Evolutionary conservation across 2,329 filamentous ascomycete species (phyloP), one percentile per base, ranked within the genome.

Genomic region (Penicillium psychrosexuale): DNA sequence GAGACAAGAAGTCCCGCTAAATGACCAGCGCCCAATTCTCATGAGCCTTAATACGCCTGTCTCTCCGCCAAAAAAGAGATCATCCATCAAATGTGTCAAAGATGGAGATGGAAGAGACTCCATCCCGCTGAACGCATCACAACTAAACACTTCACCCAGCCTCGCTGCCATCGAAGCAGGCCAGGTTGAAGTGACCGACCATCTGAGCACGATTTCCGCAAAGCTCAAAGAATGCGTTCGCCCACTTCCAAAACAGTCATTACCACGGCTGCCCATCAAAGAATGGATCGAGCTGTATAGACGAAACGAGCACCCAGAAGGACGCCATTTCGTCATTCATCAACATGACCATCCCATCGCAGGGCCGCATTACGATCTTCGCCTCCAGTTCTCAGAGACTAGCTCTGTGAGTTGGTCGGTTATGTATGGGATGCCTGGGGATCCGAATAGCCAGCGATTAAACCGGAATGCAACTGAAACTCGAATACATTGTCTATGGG

Each of bases 291-390:
- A 72, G 3, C 66, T 83, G 2, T 84, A 83, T 63, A 62, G 64
- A n/a, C 68, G 73, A 11, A 82, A 81, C 59, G 68, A 75, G 47
- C 71, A 78, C 53, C 52, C 67, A 0, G 57, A 77, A 40, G 81
- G 81, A 8, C 69, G 71, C 22, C 84, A 86, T 67, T 90, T 89
- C 65, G 82, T 90, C 48, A 79, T 90, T 36, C 86, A 90, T 68
- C 86, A 90, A 66, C 86, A 90, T 66, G 86, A 89, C 65, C 87
- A 90, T 66, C 87, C 87, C 1, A 69, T 88, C 40, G 85, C 87
- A 9, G 86, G 87, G 24, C 79, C 80, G 1, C 84, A 87, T 66
- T 88, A 90, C 74, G 87, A 90, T 69, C 76, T 90, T 19, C 78
- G 87, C 3, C 75, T 90, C 17, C 86, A 90, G 68, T 86, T 89